Evolutionary conservation across 2,329 filamentous ascomycete species (phyloP), one percentile per base, ranked within the genome.

Genomic region (Fonsecaea multimorphosa): DNA sequence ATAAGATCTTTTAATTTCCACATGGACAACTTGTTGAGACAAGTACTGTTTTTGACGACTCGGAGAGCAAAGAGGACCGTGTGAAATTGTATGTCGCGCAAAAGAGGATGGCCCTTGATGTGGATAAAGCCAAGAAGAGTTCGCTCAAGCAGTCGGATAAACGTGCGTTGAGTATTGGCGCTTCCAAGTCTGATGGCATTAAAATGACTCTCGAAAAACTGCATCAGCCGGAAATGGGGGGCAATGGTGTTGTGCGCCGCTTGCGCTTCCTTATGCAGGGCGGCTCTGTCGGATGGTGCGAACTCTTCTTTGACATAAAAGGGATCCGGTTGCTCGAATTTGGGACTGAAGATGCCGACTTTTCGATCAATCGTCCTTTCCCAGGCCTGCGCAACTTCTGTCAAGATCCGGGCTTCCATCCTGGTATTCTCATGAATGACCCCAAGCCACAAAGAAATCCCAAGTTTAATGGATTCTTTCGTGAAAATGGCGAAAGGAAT

Each of bases 391-490:
- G 91, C 90, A 72, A 98, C 91, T 75, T 96, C 92, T 59, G 88
- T 89, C 34, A 99, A 80, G 63, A 99, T 87, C 67, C 93, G 89
- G 8, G 94, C 86, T 77, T 97, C 93, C 78, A 97, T 89, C 63
- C 87, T 86, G 2, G 93, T 91, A 73, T 97, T 98, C 76, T 99
- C 95, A 73, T 98, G 95, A 74, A 98, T 96, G 14, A 98, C 91
- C 29, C 95, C 95, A 67, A 97, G 87, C 95, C 95, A 99, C 6
- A 99, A 82, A 3, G 95, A 97, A 38, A 97, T 91, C 5, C 95
- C 96, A 58, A 98, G 87, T 75, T 97, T 96, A 76, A 99, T 95
- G 1, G 93, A 95, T 74, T 96, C 91, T 76, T 96, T 97, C 4
- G 91, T 96, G 76, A 99, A 98, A 54, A 97, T 87, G 46, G 87